These are phyloP conservation scores for Wallacemonas sp. DNA, from an alignment of 208 protist genomes.

Conservation along the genomic window DNA sequence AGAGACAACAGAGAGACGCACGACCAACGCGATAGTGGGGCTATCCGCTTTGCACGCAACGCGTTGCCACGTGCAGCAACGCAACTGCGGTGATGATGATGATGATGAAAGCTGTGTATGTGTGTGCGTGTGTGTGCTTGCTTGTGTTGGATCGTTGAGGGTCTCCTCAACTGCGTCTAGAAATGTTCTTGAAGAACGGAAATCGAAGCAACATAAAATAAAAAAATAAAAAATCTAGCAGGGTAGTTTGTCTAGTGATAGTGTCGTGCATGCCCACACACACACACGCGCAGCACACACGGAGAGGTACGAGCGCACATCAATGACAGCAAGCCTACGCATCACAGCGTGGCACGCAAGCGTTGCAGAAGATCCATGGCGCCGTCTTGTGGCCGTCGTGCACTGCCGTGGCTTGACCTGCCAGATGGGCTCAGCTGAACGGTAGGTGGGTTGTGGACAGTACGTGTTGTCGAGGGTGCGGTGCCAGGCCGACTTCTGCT, in stretches of 20 bases:
- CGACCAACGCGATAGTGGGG: too few relatives aligned
- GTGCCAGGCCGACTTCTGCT: neutral
- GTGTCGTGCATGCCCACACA: too few relatives aligned
- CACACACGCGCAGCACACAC: too few relatives aligned
- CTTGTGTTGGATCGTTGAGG: too few relatives aligned
- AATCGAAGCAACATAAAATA: too few relatives aligned
- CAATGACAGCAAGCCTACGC: too few relatives aligned
- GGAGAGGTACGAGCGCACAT: too few relatives aligned
- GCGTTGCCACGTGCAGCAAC: too few relatives aligned
- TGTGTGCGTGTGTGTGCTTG: neutral
- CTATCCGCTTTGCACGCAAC: too few relatives aligned
- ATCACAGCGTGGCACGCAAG: constrained; percentile 1
- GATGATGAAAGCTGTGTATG: neutral
- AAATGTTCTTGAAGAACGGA: neutral
- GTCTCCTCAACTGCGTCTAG: neutral
- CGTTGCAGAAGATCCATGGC: constrained; percentile 11
- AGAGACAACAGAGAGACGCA: too few relatives aligned
- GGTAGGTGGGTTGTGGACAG: neutral
- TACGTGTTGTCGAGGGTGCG: neutral
- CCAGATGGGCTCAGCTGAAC: constrained; percentile 4
- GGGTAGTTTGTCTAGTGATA: too few relatives aligned
- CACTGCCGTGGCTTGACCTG: neutral
- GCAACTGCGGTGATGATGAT: neutral
- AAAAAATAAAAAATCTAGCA: too few relatives aligned
- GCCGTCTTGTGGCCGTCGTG: neutral